Conservation (phyloP, 495 filamentous ascomycete genomes). For the Lasiosphaeris hirsuta region DNA sequence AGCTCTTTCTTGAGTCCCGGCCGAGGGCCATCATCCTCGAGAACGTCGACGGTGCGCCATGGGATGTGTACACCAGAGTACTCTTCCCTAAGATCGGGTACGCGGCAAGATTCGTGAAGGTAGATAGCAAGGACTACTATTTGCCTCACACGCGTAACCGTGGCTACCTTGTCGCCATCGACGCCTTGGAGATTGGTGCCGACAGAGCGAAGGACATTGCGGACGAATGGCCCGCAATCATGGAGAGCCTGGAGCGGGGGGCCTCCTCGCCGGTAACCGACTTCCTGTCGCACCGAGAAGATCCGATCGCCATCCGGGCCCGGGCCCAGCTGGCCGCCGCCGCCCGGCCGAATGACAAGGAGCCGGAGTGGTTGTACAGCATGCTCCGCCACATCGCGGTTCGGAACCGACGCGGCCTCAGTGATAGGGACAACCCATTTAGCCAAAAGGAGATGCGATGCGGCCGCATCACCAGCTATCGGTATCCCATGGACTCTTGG, state of each 20-base stretch:
- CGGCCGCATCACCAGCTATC: constrained; percentile 10
- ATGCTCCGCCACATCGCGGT: constrained; percentile 19
- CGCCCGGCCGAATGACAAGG: background rate
- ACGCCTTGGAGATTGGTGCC: constrained; percentile 34
- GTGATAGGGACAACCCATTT: constrained; percentile 18
- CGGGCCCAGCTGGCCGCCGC: constrained; percentile 45
- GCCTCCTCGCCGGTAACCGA: constrained; percentile 62
- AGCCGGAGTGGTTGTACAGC: constrained; percentile 15
- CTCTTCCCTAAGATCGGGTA: constrained; percentile 57
- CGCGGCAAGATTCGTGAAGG: constrained; percentile 32
- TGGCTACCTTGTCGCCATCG: constrained; percentile 67
- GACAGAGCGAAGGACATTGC: constrained; percentile 1
- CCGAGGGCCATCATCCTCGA: constrained; percentile 71
- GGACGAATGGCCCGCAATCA: constrained; percentile 18
- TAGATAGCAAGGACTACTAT: constrained; percentile 76
- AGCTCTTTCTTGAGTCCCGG: constrained; percentile 51
- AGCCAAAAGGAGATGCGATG: constrained; percentile 21
- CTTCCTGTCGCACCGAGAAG: constrained; percentile 59
- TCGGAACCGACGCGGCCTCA: constrained; percentile 7
- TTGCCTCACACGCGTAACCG: constrained; percentile 74
- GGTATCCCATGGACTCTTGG: constrained; percentile 16
- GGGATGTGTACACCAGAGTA: constrained; percentile 48
- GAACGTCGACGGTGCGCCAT: constrained; percentile 66
- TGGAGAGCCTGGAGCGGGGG: constrained; percentile 48
- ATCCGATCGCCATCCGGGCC: constrained; percentile 52